These are phyloP conservation scores for Nakataea oryzae DNA, from an alignment of 2,329 filamentous ascomycete genomes.

Conservation along the genomic window DNA sequence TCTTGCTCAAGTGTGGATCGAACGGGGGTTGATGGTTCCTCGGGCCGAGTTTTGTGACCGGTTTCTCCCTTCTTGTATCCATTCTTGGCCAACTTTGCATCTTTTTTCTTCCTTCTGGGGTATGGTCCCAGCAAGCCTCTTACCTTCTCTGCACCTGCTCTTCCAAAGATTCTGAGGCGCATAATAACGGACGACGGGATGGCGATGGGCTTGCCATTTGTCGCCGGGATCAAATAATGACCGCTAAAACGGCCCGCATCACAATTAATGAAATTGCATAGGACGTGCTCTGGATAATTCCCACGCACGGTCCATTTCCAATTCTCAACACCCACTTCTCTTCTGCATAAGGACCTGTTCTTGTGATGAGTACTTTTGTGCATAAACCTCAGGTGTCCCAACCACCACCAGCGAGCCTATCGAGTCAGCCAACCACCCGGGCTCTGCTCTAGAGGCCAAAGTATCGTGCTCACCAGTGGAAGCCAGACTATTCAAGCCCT, in stretches of 20 bases:
- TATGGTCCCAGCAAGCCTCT: too few relatives aligned
- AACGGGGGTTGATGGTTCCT: not conserved
- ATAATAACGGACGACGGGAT: not conserved
- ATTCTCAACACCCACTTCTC: too few relatives aligned
- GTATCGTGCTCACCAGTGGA: not conserved
- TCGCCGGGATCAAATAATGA: too few relatives aligned
- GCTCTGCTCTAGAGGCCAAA: not conserved
- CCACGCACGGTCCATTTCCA: too few relatives aligned
- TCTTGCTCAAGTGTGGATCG: not conserved
- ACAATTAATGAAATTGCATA: not conserved
- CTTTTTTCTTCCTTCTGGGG: too few relatives aligned
- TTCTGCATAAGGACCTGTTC: not conserved
- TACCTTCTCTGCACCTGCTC: not conserved
- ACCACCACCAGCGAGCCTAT: not conserved
- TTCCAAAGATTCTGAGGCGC: not conserved
- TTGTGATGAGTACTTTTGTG: not conserved
- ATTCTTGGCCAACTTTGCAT: not conserved
- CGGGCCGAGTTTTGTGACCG: not conserved
- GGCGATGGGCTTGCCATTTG: too few relatives aligned
- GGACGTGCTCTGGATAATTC: too few relatives aligned
- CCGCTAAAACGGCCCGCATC: not conserved
- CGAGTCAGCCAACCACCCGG: not conserved
- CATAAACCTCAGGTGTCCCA: not conserved
- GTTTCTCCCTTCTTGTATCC: not conserved
- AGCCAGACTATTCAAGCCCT: not conserved